Percentiles rank a stretch among this genome's conserved stretches.
Evolutionary conservation across 2,329 filamentous ascomycete species (phyloP).

Genomic region (Colletotrichum nymphaeae): DNA sequence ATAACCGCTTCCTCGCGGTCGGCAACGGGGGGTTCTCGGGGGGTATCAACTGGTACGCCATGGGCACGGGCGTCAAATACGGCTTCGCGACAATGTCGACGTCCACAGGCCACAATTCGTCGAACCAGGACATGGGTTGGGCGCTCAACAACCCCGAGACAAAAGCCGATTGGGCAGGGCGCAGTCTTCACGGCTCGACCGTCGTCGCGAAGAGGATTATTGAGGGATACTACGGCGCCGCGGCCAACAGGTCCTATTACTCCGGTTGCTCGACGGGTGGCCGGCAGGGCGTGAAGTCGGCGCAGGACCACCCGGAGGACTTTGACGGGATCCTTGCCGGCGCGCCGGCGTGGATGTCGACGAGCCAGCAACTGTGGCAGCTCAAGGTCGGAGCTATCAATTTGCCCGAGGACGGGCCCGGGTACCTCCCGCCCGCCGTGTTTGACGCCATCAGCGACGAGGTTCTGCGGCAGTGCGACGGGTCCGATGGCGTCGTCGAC

Average conservation of each 20-base stretch:
- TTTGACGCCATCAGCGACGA: conserved; percentile 42
- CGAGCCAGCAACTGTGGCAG: conserved; percentile 48
- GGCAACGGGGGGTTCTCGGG: conserved; percentile 44
- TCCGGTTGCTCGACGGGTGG: conserved; percentile 66
- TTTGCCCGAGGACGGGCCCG: conserved; percentile 54
- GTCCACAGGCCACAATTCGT: conserved; percentile 56
- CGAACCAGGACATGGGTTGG: conserved; percentile 47
- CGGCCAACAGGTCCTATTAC: conserved; percentile 58
- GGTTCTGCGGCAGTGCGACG: conserved; percentile 58
- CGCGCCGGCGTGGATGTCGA: conserved; percentile 51
- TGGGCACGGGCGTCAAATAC: conserved; percentile 48
- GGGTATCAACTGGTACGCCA: conserved; percentile 26
- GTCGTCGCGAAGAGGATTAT: conserved; percentile 55
- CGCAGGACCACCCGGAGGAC: conserved; percentile 51
- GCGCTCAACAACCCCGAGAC: conserved; percentile 50
- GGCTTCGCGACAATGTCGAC: conserved; percentile 56
- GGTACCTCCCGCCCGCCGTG: conserved; percentile 39
- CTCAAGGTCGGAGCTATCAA: conserved; percentile 57
- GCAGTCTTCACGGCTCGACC: conserved; percentile 61
- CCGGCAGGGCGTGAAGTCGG: conserved; percentile 62
- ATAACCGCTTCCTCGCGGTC: conserved; percentile 44
- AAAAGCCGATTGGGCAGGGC: conserved; percentile 52
- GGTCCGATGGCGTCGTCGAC: conserved; percentile 58
- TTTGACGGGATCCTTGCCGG: conserved; percentile 68
- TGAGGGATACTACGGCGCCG: conserved; percentile 53